Conservation (phyloP, 805 yeast genomes). For the Candida boidinii region DNA sequence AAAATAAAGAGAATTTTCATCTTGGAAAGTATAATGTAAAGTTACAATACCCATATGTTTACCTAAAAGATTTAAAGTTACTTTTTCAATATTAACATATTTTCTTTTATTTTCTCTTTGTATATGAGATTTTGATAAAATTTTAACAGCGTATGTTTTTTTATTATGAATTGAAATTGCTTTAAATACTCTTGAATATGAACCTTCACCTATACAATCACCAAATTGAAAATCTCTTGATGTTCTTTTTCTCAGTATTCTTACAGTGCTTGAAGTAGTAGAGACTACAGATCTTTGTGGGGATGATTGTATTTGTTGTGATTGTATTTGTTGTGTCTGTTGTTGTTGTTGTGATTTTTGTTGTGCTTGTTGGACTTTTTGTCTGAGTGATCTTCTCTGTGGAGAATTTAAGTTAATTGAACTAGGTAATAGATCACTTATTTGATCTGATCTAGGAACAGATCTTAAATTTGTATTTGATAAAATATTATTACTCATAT, state of each 20-base stretch:
- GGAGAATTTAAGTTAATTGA: too few species aligned
- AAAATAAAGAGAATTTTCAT: slow-evolving; percentile 76
- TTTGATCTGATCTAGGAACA: too few species aligned
- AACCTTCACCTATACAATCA: slow-evolving; percentile 86
- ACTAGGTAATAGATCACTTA: too few species aligned
- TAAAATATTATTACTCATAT: too few species aligned
- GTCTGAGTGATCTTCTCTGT: too few species aligned
- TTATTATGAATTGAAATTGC: slow-evolving; percentile 72
- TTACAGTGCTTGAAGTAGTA: too few species aligned
- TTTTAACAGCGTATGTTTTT: slow-evolving; percentile 82
- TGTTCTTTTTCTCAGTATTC: slow-evolving; percentile 35
- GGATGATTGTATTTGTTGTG: too few species aligned
- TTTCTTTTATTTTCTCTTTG: slow-evolving; percentile 91
- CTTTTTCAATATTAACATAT: slow-evolving; percentile 92
- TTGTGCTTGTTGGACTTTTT: not conserved
- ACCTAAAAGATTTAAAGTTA: slow-evolving; percentile 78
- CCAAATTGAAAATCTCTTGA: slow-evolving; percentile 89
- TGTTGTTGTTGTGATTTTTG: too few species aligned
- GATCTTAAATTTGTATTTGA: too few species aligned
- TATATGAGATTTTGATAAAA: slow-evolving; percentile 85
- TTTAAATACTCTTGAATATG: slow-evolving; percentile 87
- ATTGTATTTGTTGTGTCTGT: not conserved
- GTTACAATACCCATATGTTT: slow-evolving; percentile 94
- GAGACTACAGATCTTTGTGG: too few species aligned
- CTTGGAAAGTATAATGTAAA: slow-evolving; percentile 90